phyloP scores from a whole-genome alignment of 331 rosid species.

The Arachis monticola region DNA sequence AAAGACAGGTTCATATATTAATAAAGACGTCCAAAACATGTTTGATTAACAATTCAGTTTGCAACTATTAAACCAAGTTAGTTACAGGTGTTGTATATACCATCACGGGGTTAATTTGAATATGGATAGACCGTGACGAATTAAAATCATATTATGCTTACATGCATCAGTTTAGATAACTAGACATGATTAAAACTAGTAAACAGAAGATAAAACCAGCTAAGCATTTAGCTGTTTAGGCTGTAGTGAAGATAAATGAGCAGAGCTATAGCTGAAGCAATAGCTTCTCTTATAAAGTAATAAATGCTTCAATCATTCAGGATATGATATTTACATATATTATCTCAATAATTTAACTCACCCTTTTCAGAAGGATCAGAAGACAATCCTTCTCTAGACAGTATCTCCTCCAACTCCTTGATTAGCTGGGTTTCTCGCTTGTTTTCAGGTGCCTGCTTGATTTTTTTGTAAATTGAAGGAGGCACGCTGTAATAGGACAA shows the following conservation, averaged over 20 bases:
- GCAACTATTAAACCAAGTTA: conserved; percentile 2
- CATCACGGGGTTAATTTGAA: conserved; percentile 1
- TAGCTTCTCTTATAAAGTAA: conserved; percentile 6
- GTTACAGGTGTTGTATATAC: conserved; percentile 3
- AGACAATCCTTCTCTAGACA: conserved; percentile 87
- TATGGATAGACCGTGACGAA: not conserved
- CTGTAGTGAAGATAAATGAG: conserved; percentile 12
- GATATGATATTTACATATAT: conserved; percentile 25
- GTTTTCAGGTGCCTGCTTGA: conserved; percentile 87
- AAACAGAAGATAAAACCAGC: not conserved
- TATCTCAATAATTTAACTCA: conserved; percentile 40
- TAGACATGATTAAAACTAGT: not conserved
- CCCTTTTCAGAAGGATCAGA: conserved; percentile 92
- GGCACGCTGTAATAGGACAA: conserved; percentile 66
- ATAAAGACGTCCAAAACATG: not conserved
- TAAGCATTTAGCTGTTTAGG: not conserved
- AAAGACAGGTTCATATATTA: not conserved
- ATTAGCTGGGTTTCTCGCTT: conserved; percentile 81
- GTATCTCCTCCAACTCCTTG: conserved; percentile 87
- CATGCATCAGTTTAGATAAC: conserved; percentile 9
- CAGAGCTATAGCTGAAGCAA: conserved; percentile 21
- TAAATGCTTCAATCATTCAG: conserved; percentile 27
- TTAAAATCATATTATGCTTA: not conserved
- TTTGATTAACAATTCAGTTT: not conserved
- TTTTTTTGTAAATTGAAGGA: conserved; percentile 79